phyloP scores from a whole-genome alignment of 2,329 filamentous ascomycete species.

The Fusarium sp. region DNA sequence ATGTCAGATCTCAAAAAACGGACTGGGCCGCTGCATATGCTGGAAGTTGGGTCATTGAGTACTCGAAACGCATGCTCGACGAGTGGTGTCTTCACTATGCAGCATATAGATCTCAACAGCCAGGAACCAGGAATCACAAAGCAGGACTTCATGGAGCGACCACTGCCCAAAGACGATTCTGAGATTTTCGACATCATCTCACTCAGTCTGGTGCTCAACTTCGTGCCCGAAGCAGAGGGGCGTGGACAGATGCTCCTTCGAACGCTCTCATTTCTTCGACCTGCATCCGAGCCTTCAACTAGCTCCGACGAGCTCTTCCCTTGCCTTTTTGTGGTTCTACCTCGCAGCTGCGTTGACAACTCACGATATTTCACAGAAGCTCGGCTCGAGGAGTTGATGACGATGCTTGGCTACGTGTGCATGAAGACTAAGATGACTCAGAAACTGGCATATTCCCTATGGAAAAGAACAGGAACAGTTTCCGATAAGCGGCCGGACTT shows the following conservation, averaged over 20 bases:
- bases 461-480: slow-evolving; percentile 66
- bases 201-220: slow-evolving; percentile 93
- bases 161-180: slow-evolving; percentile 73
- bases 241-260: slow-evolving; percentile 89
- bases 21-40: slow-evolving; percentile 69
- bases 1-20: slow-evolving; percentile 48
- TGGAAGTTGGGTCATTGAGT: slow-evolving; percentile 92
- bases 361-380: slow-evolving; percentile 88
- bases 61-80: slow-evolving; percentile 87
- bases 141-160: slow-evolving; percentile 94
- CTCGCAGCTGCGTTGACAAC: slow-evolving; percentile 89
- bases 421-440: slow-evolving; percentile 79
- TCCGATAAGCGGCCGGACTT: slow-evolving; percentile 42
- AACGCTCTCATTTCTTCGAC: slow-evolving; percentile 78
- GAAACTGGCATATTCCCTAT: slow-evolving; percentile 93
- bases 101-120: slow-evolving; percentile 91
- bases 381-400: slow-evolving; percentile 81
- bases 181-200: slow-evolving; percentile 91
- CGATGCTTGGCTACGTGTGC: slow-evolving; percentile 79
- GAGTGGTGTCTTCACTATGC: slow-evolving; percentile 78
- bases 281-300: slow-evolving; percentile 25
- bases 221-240: slow-evolving; percentile 81
- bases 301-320: slow-evolving; percentile 66
- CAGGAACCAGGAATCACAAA: slow-evolving; percentile 85
- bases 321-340: slow-evolving; percentile 89